phyloP scores from a whole-genome alignment of 768 basidiomycete genomes.

The Serendipita sp. region DNA sequence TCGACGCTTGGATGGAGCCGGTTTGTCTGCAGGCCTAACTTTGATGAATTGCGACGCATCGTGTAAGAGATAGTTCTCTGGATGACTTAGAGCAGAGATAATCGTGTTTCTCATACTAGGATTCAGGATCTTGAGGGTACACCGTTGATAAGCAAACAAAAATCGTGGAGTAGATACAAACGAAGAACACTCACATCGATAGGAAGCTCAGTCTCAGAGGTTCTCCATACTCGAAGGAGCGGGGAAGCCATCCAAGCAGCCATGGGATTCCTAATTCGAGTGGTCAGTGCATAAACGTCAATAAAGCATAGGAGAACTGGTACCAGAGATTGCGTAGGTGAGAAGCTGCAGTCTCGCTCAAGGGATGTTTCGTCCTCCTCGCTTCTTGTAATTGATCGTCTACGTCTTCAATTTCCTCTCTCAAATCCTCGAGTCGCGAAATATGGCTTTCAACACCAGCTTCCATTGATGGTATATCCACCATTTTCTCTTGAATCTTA shows the following conservation, averaged over 20 bases:
- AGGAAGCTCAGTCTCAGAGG: background rate
- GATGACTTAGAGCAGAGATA: background rate
- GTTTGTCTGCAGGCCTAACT: background rate
- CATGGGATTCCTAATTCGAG: background rate
- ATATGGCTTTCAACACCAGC: background rate
- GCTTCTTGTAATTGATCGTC: background rate
- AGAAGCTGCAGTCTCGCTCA: background rate
- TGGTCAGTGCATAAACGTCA: background rate
- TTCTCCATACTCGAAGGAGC: background rate
- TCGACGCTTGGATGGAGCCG: background rate
- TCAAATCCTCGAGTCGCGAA: background rate
- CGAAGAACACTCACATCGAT: background rate
- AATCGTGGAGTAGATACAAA: too few relatives aligned
- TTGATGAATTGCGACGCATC: background rate
- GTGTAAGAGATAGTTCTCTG: background rate
- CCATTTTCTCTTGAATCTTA: background rate
- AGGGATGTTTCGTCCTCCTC: background rate
- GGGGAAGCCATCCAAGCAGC: background rate
- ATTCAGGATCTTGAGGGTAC: background rate
- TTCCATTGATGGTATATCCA: background rate
- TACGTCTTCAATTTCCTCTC: background rate
- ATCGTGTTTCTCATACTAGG: background rate
- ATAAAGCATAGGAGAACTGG: too few relatives aligned
- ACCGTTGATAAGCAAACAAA: background rate
- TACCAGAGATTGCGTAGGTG: background rate